Evolutionary conservation across 371 early-diverging fungal species (phyloP), one percentile per base, ranked within the genome.

Genomic region (Funneliformis caledonium): DNA sequence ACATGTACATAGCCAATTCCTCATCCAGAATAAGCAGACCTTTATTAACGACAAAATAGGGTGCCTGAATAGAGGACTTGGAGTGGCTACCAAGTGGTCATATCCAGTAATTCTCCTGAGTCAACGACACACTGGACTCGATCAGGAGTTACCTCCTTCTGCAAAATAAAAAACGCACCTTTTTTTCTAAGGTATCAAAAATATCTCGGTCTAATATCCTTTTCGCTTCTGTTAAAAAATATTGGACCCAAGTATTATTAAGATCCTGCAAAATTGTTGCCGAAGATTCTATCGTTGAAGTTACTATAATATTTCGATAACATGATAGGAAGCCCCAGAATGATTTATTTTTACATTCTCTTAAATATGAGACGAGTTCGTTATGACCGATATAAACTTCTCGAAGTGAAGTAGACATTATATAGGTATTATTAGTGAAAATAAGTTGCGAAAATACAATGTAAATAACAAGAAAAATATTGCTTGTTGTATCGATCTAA

Each of bases 21-120:
- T 67, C 68, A 43, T 67, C 42, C 68, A 16, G 68, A 67, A 67
- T 42, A 16, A 11, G 14, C 43, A 67, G 14, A 50, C 52, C 16
- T 0, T 52, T 52, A 52, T 11, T 8, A 62, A 62, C 61, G 26
- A n/a, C 62, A 62, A 62, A 62, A 26, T 26, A 31, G 62, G 7
- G 14, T 16, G 16, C 16, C 42, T 16, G 42, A 67, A 67, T 43
- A 67, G 68, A 67, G 68, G 42, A 43, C 43, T 43, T 67, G 68
- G 42, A 67, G 68, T 67, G 16, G 42, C 12, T 67, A 67, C 68
- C 68, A 67, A 43, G 68, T 16, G 11, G 68, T 67, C 42, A 67
- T 11, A 67, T 42, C 4, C 68, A 67, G 42, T 67, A 67, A 67
- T 67, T 67, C 26, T 26, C 26, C 26, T 26, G n/a, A n/a, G n/a